Evolutionary conservation across 2,329 filamentous ascomycete species (phyloP).

Genomic region (Venturiaceae sp.): DNA sequence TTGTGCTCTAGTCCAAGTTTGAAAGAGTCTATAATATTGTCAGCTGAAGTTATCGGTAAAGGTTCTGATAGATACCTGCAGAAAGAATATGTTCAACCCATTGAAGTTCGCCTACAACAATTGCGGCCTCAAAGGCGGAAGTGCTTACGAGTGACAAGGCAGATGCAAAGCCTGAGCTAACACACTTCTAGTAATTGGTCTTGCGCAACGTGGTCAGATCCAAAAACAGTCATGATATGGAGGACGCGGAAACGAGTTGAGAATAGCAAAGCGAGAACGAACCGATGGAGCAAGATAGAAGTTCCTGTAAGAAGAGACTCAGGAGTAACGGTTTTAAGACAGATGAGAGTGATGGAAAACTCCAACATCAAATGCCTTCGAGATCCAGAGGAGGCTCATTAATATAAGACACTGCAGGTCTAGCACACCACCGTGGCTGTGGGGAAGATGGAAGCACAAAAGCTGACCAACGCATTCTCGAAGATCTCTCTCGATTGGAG

Average conservation of each 20-base stretch:
- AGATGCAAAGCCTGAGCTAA: background rate
- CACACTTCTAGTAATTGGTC: background rate
- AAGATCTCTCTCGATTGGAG: background rate
- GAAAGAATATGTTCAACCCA: background rate
- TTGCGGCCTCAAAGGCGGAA: background rate
- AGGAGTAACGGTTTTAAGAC: background rate
- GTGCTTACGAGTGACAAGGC: background rate
- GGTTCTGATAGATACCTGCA: background rate
- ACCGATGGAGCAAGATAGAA: background rate
- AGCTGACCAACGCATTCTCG: background rate
- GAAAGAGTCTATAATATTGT: background rate
- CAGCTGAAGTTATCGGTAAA: background rate
- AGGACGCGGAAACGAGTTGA: background rate
- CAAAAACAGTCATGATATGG: background rate
- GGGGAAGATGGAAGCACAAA: background rate
- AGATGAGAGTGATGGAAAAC: no score
- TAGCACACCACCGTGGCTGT: conserved; percentile 1
- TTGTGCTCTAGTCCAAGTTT: background rate
- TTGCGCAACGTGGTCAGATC: background rate
- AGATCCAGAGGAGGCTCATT: background rate
- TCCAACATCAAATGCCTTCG: no score
- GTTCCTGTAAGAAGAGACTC: background rate
- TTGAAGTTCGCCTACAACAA: background rate
- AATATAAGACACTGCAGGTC: background rate
- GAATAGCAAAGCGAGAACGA: background rate